Evolutionary conservation across 1,284 basidiomycete species (phyloP), one percentile per base, ranked within the genome.

Genomic region (Vanrija sp.): DNA sequence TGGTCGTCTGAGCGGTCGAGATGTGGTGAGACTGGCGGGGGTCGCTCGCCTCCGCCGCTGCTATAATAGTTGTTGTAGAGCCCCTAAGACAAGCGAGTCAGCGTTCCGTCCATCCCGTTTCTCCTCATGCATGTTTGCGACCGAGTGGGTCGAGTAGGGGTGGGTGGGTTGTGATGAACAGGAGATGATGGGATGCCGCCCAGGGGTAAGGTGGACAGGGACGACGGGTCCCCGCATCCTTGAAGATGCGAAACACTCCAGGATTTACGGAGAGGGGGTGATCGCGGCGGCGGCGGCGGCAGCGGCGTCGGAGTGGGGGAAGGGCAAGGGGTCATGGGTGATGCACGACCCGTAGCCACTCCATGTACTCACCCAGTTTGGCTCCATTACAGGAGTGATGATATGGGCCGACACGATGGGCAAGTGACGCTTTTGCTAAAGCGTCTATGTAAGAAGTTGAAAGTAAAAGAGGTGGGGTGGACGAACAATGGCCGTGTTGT

Each of bases 351-450:
- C 24, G 24, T 25, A 4, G 24, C 24, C 24, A 25, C 1, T 9
- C 15, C 31, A 31, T 24, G 6, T 6, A 61, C 63, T 60, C 38
- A 65, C 63, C 63, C 63, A 65, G 50, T 57, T 63, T 41, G 56
- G 60, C 57, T 65, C 63, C 63, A 65, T 65, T 43, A 42, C 50
- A 45, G 43, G 39, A 42, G 31, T 46, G 16, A 52, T 41, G 42
- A 53, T 38, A 22, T 46, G 49, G 42, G 57, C 49, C 15, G 57
- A 48, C 51, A 59, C 42, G 49, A 23, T 59, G 57, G 54, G 54
- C 54, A 49, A 25, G 20, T 45, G 37, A 31, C 31, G 31, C 31
- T 31, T n/a, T 31, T 31, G 31, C 31, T 31, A 31, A 31, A 31
- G 31, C 31, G 31, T 31, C 31, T 16, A 27, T 31, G 43, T 31